Evolutionary conservation across 1,284 basidiomycete species (phyloP).

Genomic region (Cutaneotrichosporon sp.): DNA sequence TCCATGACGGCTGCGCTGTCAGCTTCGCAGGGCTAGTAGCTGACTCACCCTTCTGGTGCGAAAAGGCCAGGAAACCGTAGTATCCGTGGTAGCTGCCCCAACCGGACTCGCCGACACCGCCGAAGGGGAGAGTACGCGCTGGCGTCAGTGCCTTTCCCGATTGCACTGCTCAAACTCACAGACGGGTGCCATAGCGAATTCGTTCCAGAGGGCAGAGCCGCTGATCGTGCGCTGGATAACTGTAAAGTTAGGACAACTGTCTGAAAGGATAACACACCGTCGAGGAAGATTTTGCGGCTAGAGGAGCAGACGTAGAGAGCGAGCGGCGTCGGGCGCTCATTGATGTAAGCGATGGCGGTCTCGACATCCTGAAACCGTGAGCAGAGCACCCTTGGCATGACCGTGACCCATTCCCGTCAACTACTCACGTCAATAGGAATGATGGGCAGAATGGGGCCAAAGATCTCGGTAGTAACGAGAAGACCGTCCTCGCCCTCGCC

Average conservation of each 20-base stretch:
- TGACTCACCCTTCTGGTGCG: conserved; percentile 41
- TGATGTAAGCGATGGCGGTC: conserved; percentile 66
- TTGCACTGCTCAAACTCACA: conserved; percentile 14
- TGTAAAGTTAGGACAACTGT: conserved; percentile 14
- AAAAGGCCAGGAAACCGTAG: conserved; percentile 45
- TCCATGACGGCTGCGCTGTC: conserved; percentile 33
- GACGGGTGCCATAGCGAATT: conserved; percentile 36
- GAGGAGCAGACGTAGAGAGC: conserved; percentile 46
- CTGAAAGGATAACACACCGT: conserved; percentile 25
- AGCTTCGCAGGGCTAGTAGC: not conserved
- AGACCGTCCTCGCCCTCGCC: conserved; percentile 57
- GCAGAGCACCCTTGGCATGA: not conserved
- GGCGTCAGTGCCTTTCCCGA: not conserved
- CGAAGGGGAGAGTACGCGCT: conserved; percentile 44
- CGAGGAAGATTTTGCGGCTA: conserved; percentile 31
- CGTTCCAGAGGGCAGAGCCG: conserved; percentile 47
- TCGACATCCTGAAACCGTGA: conserved; percentile 55
- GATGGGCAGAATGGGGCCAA: conserved; percentile 70
- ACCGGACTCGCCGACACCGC: conserved; percentile 46
- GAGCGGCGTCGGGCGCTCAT: conserved; percentile 47
- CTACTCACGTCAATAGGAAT: conserved; percentile 59
- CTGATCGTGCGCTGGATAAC: conserved; percentile 40
- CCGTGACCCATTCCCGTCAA: too few relatives aligned
- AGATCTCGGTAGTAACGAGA: conserved; percentile 69
- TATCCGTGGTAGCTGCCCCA: conserved; percentile 47